These are phyloP conservation scores for Nannochloris sp. DNA, from an alignment of 139 green algal genomes.

Conservation along the genomic window DNA sequence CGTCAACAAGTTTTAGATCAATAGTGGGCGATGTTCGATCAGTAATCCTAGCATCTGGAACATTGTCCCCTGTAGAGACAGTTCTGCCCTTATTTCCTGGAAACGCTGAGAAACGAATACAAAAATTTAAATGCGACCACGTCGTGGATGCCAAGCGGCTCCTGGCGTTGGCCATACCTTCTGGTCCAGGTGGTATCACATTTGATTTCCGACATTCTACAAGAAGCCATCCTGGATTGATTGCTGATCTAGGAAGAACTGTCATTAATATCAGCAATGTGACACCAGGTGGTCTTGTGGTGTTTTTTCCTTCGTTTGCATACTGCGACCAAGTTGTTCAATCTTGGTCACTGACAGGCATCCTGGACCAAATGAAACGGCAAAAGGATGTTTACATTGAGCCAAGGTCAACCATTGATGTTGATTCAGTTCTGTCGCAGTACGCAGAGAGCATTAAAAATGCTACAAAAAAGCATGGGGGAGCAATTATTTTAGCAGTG, in stretches of 20 bases:
- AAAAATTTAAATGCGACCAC: conserved; percentile 78
- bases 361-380: conserved; percentile 33
- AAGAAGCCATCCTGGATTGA: conserved; percentile 20
- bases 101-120: conserved; percentile 21
- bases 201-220: conserved; percentile 56
- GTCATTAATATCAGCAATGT: conserved; percentile 54
- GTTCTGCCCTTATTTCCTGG: conserved; percentile 52
- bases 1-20: conserved; percentile 64
- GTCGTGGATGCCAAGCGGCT: conserved; percentile 50
- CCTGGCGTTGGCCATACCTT: conserved; percentile 19
- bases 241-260: conserved; percentile 65
- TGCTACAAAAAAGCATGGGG: conserved; percentile 8
- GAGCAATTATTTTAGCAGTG: conserved; percentile 85
- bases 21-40: conserved; percentile 40
- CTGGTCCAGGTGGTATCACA: conserved; percentile 43
- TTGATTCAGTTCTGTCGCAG: conserved; percentile 54
- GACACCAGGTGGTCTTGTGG: conserved; percentile 59
- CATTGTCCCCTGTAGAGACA: conserved; percentile 61
- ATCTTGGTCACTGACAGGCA: conserved; percentile 48
- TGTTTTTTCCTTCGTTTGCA: conserved; percentile 86
- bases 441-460: conserved; percentile 34
- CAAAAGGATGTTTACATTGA: conserved; percentile 66
- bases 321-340: conserved; percentile 47
- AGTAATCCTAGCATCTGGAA: conserved; percentile 86
- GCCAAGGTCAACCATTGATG: conserved; percentile 37